Percentiles rank a stretch among this genome's conserved stretches.
Conservation (phyloP, 1,284 basidiomycete species). For the Malassezia pachydermatis region DNA sequence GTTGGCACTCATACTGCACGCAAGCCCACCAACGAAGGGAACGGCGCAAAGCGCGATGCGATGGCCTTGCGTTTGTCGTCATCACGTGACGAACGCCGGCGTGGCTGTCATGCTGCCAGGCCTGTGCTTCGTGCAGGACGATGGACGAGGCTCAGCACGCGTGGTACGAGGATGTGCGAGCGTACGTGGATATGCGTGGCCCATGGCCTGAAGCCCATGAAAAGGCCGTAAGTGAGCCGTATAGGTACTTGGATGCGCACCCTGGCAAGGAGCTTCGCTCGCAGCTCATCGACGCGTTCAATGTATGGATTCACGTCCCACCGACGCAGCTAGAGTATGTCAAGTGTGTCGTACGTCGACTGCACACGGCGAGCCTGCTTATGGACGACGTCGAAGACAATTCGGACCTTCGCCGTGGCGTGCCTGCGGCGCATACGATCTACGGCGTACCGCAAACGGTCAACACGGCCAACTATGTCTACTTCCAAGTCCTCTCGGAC, state of each 20-base stretch:
- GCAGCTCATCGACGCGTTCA: slow-evolving; percentile 85
- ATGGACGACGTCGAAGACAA: slow-evolving; percentile 98
- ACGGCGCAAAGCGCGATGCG: too few relatives aligned
- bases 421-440: slow-evolving; percentile 83
- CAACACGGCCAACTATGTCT: slow-evolving; percentile 94
- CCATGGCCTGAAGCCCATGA: slow-evolving; percentile 50
- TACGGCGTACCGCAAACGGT: slow-evolving; percentile 94
- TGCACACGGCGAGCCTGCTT: slow-evolving; percentile 85
- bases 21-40: not conserved
- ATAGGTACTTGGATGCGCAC: slow-evolving; percentile 68
- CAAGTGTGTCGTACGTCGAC: slow-evolving; percentile 72
- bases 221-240: slow-evolving; percentile 62
- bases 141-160: not conserved
- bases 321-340: slow-evolving; percentile 63
- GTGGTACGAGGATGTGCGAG: slow-evolving; percentile 43
- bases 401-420: slow-evolving; percentile 74
- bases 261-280: slow-evolving; percentile 89
- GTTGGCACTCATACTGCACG: slow-evolving; percentile 32
- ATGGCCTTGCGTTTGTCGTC: not conserved
- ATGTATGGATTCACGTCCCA: slow-evolving; percentile 78
- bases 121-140: not conserved
- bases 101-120: slow-evolving; percentile 1
- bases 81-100: slow-evolving; percentile 11
- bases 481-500: slow-evolving; percentile 56
- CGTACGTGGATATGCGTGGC: slow-evolving; percentile 31